Base-by-base conservation (phyloP, 2,329 filamentous ascomycete genomes). In the Mycogone perniciosa region DNA sequence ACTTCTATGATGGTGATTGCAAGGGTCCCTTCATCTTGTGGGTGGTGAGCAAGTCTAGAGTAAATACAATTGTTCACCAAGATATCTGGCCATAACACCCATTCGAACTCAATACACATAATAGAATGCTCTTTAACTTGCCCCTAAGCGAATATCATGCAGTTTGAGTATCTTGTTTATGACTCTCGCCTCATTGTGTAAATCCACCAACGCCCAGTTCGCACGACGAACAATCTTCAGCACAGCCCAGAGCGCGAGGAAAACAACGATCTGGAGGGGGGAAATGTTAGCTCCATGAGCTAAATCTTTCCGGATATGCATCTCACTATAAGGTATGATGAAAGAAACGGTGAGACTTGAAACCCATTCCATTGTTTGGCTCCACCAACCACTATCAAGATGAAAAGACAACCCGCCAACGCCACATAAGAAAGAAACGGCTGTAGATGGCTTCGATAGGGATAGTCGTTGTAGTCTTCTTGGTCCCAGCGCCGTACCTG, bases 261-360 rank as follows among this genome's bases (percentile, higher is more conserved):
- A 52, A 3, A 52, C 42, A 26, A 48, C 20, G 40, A 44, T 34
- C 50, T 52, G 37, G 10, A 33, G n/a, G 35, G 11, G 31, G 11
- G 10, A 20, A 26, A 43, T 39, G 26, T 7, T 48, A 40, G 5
- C 10, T n/a, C 33, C 10, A 44, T 7, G 20, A 20, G 20, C 20
- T 20, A 20, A 7, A 42, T 34, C 13, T 6, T 6, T 39, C 6
- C 27, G 31, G 42, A 31, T 13, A 44, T 31, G 11, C 9, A 11
- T 42, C 68, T 60, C 60, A 72, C 69, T 26, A 68, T 59, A 6
- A 71, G 59, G 59, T 68, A 72, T 1, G 67, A 63, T 5, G 68
- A 67, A 2, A 72, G 48, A 50, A 72, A 71, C 4, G 67, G 56
- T 30, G 64, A 57, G 0, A 44, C n/a, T 31, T 67, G 54, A 41